phyloP scores from a whole-genome alignment of 768 basidiomycete species.

The Sporobolomyces phaffii region DNA sequence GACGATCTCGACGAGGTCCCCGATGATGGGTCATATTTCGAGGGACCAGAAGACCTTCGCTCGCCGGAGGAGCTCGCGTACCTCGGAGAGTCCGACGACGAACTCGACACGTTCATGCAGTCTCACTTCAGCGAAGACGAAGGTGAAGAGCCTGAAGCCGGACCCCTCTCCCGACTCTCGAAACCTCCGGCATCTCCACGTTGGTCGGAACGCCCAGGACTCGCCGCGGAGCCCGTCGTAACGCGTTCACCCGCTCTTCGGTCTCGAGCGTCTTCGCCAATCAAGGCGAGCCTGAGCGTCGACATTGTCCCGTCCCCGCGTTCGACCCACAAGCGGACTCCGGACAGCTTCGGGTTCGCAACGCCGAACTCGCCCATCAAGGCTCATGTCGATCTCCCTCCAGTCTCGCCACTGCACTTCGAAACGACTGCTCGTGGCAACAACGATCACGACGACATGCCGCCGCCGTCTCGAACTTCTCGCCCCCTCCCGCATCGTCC shows the following conservation, averaged over 20 bases:
- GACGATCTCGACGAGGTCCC: conserved; percentile 44
- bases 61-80: conserved; percentile 11
- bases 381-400: not conserved
- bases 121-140: conserved; percentile 35
- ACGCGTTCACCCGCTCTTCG: not conserved
- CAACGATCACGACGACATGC: not conserved
- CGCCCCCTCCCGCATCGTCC: conserved; percentile 27
- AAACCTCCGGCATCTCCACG: conserved; percentile 11
- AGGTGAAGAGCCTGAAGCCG: not conserved
- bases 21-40: conserved; percentile 29
- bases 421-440: not conserved
- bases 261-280: conserved; percentile 8
- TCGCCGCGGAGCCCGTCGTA: conserved; percentile 6
- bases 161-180: not conserved
- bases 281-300: conserved; percentile 9
- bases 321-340: conserved; percentile 4
- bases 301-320: not conserved
- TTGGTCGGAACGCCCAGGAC: not conserved
- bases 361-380: conserved; percentile 38
- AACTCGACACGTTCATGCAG: conserved; percentile 40
- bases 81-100: conserved; percentile 39
- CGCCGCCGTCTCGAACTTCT: not conserved
- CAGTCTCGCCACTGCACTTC: conserved; percentile 1
- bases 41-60: not conserved
- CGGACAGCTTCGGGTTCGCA: conserved; percentile 35